Evolutionary conservation across 2,329 filamentous ascomycete genomes (phyloP).

Genomic region (Microthyrium microscopicum): DNA sequence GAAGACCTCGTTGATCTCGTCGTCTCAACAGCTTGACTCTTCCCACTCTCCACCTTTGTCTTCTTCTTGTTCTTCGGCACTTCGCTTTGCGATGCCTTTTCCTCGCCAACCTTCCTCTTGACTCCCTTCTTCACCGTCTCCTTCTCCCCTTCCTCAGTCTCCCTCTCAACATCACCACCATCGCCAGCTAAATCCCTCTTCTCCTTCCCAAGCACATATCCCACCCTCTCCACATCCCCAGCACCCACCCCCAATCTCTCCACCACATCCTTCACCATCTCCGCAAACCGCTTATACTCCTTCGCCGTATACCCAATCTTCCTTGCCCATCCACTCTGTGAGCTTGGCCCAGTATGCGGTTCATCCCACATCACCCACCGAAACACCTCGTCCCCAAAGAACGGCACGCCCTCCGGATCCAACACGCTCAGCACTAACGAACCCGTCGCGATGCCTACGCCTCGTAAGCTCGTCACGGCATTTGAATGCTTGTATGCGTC

Average conservation of each 20-base stretch:
- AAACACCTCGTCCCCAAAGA: slow-evolving; percentile 70
- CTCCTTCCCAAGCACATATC: slow-evolving; percentile 4
- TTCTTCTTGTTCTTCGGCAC: too few species aligned
- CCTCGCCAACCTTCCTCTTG: too few species aligned
- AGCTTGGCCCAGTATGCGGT: slow-evolving; percentile 17
- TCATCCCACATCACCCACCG: slow-evolving; percentile 46
- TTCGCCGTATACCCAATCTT: slow-evolving; percentile 52
- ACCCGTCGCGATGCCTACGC: slow-evolving; percentile 65
- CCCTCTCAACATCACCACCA: too few species aligned
- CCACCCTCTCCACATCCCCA: not conserved
- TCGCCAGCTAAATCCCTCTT: slow-evolving; percentile 5
- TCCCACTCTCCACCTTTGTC: too few species aligned
- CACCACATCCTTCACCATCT: slow-evolving; percentile 26
- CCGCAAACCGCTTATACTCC: slow-evolving; percentile 47
- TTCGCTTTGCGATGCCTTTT: too few species aligned
- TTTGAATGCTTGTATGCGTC: slow-evolving; percentile 9
- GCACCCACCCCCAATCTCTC: slow-evolving; percentile 9
- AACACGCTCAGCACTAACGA: slow-evolving; percentile 55
- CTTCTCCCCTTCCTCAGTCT: too few species aligned
- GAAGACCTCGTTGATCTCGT: too few species aligned
- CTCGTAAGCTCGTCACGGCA: slow-evolving; percentile 41
- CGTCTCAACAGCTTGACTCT: too few species aligned
- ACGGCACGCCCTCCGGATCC: slow-evolving; percentile 42
- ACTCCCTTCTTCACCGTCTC: too few species aligned
- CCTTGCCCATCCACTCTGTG: slow-evolving; percentile 29